Percentiles rank a stretch among this genome's conserved stretches.
These are phyloP conservation scores for Immersiella caudata DNA, from an alignment of 495 filamentous ascomycete species.

Conservation along the genomic window DNA sequence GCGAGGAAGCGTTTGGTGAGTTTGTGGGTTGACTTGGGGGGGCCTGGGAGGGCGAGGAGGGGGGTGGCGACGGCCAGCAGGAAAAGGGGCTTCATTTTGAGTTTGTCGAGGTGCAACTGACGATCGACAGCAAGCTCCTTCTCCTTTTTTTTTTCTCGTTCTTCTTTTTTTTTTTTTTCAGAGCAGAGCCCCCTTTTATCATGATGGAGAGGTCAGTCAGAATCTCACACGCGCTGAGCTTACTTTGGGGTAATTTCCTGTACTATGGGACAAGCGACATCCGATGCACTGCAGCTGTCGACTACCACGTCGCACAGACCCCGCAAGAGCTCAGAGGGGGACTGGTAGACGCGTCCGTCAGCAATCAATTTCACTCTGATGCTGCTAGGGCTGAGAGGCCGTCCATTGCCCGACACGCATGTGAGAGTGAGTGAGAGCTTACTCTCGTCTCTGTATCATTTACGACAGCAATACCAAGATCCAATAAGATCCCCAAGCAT, in stretches of 20 bases:
- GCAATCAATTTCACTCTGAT: not conserved
- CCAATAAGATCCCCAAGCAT: not conserved
- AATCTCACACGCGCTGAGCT: too few species aligned
- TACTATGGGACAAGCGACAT: conserved; percentile 7
- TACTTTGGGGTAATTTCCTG: not conserved
- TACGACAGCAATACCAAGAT: too few species aligned
- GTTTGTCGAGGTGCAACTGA: too few species aligned
- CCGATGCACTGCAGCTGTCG: conserved; percentile 12
- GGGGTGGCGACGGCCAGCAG: conserved; percentile 1
- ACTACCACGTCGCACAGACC: not conserved
- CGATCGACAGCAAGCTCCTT: too few species aligned
- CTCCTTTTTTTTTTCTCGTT: too few species aligned
- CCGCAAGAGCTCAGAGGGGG: not conserved
- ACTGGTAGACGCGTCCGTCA: not conserved
- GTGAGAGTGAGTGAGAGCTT: not conserved
- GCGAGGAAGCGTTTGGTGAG: conserved; percentile 15
- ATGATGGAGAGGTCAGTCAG: too few species aligned
- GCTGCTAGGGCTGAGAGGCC: too few species aligned
- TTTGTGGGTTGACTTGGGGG: not conserved
- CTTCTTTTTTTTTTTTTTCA: too few species aligned
- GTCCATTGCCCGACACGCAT: too few species aligned
- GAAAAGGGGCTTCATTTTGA: not conserved
- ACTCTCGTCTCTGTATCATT: too few species aligned
- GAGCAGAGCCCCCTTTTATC: too few species aligned
- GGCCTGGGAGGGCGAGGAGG: not conserved